Evolutionary conservation across 768 basidiomycete species (phyloP).

Genomic region (Agaricus sinodeliciosus): DNA sequence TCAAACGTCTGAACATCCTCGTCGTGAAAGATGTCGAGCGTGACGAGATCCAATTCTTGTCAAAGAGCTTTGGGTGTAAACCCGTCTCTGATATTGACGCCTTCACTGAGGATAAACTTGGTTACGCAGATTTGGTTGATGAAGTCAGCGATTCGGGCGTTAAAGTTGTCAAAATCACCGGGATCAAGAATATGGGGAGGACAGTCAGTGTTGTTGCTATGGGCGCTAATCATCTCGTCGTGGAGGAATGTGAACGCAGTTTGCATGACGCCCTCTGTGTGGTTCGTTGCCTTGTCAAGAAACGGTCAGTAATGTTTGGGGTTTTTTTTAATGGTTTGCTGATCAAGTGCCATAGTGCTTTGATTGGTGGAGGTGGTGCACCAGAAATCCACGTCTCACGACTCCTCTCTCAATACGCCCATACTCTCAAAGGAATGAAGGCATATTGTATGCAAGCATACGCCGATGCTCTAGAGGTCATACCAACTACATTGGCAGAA

Average conservation of each 20-base stretch:
- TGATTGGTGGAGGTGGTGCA: slow-evolving; percentile 95
- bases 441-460: slow-evolving; percentile 99
- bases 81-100: slow-evolving; percentile 97
- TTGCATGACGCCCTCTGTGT: slow-evolving; percentile 99
- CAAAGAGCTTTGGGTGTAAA: slow-evolving; percentile 91
- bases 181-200: slow-evolving; percentile 89
- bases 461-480: slow-evolving; percentile 95
- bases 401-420: slow-evolving; percentile 82
- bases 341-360: slow-evolving; percentile 43
- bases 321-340: not conserved
- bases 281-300: slow-evolving; percentile 96
- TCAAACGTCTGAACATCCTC: slow-evolving; percentile 93
- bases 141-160: slow-evolving; percentile 76
- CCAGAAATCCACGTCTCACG: slow-evolving; percentile 98
- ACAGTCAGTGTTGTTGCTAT: slow-evolving; percentile 95
- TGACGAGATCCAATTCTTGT: slow-evolving; percentile 96
- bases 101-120: slow-evolving; percentile 97
- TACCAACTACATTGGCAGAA: slow-evolving; percentile 95
- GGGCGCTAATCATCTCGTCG: slow-evolving; percentile 86
- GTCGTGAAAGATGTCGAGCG: slow-evolving; percentile 97
- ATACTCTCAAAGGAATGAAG: slow-evolving; percentile 95
- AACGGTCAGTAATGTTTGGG: slow-evolving; percentile 52
- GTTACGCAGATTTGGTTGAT: slow-evolving; percentile 92
- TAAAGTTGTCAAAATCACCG: slow-evolving; percentile 91
- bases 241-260: slow-evolving; percentile 96